These are phyloP conservation scores for Fusarium sarcochroum DNA, from an alignment of 2,329 filamentous ascomycete species.

Conservation along the genomic window DNA sequence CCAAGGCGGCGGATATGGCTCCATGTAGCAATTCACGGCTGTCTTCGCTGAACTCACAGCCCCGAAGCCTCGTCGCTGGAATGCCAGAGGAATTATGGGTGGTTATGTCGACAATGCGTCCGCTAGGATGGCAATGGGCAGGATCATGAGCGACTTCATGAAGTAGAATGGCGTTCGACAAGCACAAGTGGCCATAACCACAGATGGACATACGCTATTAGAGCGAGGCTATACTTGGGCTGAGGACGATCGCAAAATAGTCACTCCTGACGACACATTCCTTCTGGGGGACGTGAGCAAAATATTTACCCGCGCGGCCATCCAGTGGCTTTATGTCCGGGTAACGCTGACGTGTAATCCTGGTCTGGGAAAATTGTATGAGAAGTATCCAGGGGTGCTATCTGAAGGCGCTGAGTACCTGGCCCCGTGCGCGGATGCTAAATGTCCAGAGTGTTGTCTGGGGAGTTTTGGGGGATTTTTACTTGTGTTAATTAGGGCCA, in stretches of 20 bases:
- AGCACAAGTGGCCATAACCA: conserved; percentile 29
- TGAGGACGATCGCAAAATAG: conserved; percentile 27
- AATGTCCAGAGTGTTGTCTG: too few relatives aligned
- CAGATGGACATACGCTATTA: not conserved
- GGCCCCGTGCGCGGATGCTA: too few relatives aligned
- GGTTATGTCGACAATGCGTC: conserved; percentile 4
- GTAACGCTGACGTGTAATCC: not conserved
- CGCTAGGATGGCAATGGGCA: conserved; percentile 8
- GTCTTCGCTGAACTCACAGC: conserved; percentile 26
- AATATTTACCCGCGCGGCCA: conserved; percentile 31
- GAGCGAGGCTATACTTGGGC: conserved; percentile 41
- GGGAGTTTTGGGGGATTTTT: too few relatives aligned
- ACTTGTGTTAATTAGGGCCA: too few relatives aligned
- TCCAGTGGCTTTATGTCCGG: conserved; percentile 11
- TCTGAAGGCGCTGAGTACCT: too few relatives aligned
- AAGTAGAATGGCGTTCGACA: conserved; percentile 35
- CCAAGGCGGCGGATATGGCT: conserved; percentile 20
- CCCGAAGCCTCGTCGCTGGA: conserved; percentile 21
- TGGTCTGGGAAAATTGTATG: not conserved
- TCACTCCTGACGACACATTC: conserved; percentile 29
- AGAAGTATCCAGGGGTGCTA: not conserved
- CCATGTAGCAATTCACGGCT: conserved; percentile 19
- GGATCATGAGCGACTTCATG: conserved; percentile 28
- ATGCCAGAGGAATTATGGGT: not conserved
- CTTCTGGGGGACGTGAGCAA: conserved; percentile 37